phyloP scores from a whole-genome alignment of 1,284 basidiomycete species.

The Exobasidium cylindrosporum region DNA sequence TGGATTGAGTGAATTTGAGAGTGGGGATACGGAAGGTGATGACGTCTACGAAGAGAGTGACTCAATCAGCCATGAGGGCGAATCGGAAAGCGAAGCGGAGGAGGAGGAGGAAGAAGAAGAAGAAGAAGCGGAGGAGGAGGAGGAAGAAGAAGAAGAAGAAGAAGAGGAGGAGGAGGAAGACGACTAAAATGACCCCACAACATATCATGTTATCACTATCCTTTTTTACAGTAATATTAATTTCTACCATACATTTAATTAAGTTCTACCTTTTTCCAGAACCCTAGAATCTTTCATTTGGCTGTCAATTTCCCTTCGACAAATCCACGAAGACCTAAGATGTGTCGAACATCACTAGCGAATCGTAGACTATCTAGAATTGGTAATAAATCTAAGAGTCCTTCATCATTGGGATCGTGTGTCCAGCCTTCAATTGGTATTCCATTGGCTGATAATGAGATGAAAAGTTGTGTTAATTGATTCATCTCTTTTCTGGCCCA shows the following conservation, averaged over 20 bases:
- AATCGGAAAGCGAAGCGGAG: background rate
- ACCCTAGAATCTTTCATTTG: background rate
- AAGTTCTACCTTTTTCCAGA: background rate
- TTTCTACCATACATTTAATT: background rate
- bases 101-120: slow-evolving; percentile 11
- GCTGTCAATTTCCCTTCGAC: background rate
- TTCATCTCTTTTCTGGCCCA: background rate
- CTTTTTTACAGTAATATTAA: background rate
- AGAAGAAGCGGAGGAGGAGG: slow-evolving; percentile 9
- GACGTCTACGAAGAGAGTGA: background rate
- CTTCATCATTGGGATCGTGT: slow-evolving; percentile 92
- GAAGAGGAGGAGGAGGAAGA: too few species aligned
- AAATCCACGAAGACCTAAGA: slow-evolving; percentile 64
- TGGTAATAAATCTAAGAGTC: slow-evolving; percentile 87
- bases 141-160: too few species aligned
- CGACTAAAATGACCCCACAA: too few species aligned
- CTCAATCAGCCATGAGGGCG: background rate
- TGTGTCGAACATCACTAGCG: slow-evolving; percentile 87
- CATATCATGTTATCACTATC: too few species aligned
- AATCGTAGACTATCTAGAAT: slow-evolving; percentile 93
- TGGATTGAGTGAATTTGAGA: slow-evolving; percentile 16
- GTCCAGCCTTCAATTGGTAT: slow-evolving; percentile 99
- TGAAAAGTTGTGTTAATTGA: slow-evolving; percentile 45
- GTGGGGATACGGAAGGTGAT: slow-evolving; percentile 9
- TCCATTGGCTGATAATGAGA: slow-evolving; percentile 68